Evolutionary conservation across 768 basidiomycete species (phyloP), one percentile per base, ranked within the genome.

Genomic region (Lenzites betulinus): DNA sequence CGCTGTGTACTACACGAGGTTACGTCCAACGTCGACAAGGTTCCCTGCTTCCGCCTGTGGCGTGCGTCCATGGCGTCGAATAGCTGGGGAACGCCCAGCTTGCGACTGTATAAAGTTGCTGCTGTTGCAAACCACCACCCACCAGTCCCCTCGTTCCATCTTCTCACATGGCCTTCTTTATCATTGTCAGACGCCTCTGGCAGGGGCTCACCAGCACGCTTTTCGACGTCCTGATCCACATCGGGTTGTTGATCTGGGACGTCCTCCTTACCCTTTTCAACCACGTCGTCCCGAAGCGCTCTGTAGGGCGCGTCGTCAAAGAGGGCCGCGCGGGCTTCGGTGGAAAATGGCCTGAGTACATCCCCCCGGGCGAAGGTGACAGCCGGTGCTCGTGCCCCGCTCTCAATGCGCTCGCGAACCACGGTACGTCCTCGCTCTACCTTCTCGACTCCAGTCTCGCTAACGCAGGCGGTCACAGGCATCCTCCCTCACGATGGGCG

Each of bases 351-450:
- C 89, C 90, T 0, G 83, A 86, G 66, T 91, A 80, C 67, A 73
- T 78, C 2, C 71, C 85, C 2, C 81, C 88, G 1, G 73, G 70
- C 58, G 78, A 84, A 12, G 83, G 82, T 1, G 90, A 92, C 65
- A 90, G 89, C 66, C 78, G 92, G 3, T 83, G 83, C 60, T 82
- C 86, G 1, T 92, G 90, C 63, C 90, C 90, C 2, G 89, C 82
- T 12, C 71, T 93, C 59, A 93, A 93, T 64, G 87, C 89, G 0
- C 77, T 93, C 83, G 90, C 91, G 7, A 93, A 93, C 70, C 91
- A 93, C 61, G 92, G 91, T 91, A 42, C 43, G 70, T 58, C 26
- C 18, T 36, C 25, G 1, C 7, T 11, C 28, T 16, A 42, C 16
- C n/a, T 5, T 23, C 50, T 7, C 11, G 12, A 7, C 16, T 35